Conservation (phyloP, 768 basidiomycete genomes). For the Cystoderma amianthinum region DNA sequence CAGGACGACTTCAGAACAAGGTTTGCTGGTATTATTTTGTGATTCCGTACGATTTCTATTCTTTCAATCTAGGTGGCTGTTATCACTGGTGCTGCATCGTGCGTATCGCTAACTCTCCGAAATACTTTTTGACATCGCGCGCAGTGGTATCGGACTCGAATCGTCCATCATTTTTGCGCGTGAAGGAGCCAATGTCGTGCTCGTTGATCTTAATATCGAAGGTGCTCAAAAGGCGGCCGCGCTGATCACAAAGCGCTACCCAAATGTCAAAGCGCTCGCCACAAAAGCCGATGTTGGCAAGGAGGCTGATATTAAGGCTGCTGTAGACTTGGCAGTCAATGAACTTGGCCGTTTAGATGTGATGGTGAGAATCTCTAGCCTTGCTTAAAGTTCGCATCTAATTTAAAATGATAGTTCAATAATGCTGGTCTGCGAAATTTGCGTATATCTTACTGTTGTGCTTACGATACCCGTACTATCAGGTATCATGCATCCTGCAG, state of each 20-base stretch:
- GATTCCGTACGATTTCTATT: constrained; percentile 2
- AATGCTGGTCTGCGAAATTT: constrained; percentile 73
- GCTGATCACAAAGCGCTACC: constrained; percentile 58
- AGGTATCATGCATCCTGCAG: constrained; percentile 98
- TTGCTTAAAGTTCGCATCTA: neutral
- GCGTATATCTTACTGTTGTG: neutral
- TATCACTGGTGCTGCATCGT: constrained; percentile 89
- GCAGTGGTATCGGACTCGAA: constrained; percentile 95
- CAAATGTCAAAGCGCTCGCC: constrained; percentile 62
- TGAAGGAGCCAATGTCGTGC: constrained; percentile 88
- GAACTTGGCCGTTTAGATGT: constrained; percentile 93
- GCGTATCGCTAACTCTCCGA: constrained; percentile 25
- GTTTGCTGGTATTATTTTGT: constrained; percentile 20
- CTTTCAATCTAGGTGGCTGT: constrained; percentile 50
- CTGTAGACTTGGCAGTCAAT: constrained; percentile 73
- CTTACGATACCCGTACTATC: constrained; percentile 1
- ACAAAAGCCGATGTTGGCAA: constrained; percentile 83
- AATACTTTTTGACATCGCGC: constrained; percentile 7
- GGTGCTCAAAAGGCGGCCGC: constrained; percentile 64
- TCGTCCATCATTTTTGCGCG: constrained; percentile 91
- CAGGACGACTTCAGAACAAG: constrained; percentile 64
- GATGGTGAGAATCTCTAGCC: constrained; percentile 56
- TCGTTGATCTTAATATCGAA: constrained; percentile 80
- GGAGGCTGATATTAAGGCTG: constrained; percentile 78
- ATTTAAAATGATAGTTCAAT: constrained; percentile 64